A percentile compares a stretch with the other conserved stretches of the same genome.
phyloP scores from a whole-genome alignment of 768 basidiomycete species.

The Arthromyces matolae region DNA sequence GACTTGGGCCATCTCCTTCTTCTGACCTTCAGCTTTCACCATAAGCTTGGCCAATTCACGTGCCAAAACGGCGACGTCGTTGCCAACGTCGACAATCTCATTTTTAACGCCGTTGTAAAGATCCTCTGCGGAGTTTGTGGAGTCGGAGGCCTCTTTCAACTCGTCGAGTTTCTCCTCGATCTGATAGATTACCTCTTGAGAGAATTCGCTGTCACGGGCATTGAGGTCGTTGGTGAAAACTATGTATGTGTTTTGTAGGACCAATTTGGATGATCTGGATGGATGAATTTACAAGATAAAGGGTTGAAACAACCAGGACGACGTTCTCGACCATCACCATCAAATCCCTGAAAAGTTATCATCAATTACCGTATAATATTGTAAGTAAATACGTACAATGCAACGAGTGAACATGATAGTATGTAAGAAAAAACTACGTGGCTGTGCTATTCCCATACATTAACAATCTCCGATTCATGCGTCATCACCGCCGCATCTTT shows the following conservation, averaged over 20 bases:
- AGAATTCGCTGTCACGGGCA: constrained; percentile 16
- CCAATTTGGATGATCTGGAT: constrained; percentile 28
- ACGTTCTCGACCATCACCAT: constrained; percentile 15
- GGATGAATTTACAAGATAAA: constrained; percentile 20
- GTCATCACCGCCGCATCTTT: constrained; percentile 84
- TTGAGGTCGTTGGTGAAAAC: constrained; percentile 22
- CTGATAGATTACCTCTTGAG: constrained; percentile 18
- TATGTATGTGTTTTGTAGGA: background rate
- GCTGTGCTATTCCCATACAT: constrained; percentile 37
- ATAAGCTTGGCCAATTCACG: constrained; percentile 18
- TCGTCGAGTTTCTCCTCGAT: constrained; percentile 20
- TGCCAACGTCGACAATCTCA: constrained; percentile 17
- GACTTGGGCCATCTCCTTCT: constrained; percentile 4
- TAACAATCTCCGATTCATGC: constrained; percentile 74
- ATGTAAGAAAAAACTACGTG: background rate
- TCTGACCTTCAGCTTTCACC: constrained; percentile 8
- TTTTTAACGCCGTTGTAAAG: constrained; percentile 7
- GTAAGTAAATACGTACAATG: constrained; percentile 15
- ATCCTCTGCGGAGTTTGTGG: background rate
- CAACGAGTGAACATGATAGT: constrained; percentile 8
- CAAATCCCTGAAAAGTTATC: constrained; percentile 14
- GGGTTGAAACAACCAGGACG: constrained; percentile 10
- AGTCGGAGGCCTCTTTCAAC: constrained; percentile 2
- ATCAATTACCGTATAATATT: background rate
- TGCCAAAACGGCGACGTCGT: constrained; percentile 19